Conservation (phyloP, 2,329 filamentous ascomycete genomes). For the Basipetospora chlamydospora region DNA sequence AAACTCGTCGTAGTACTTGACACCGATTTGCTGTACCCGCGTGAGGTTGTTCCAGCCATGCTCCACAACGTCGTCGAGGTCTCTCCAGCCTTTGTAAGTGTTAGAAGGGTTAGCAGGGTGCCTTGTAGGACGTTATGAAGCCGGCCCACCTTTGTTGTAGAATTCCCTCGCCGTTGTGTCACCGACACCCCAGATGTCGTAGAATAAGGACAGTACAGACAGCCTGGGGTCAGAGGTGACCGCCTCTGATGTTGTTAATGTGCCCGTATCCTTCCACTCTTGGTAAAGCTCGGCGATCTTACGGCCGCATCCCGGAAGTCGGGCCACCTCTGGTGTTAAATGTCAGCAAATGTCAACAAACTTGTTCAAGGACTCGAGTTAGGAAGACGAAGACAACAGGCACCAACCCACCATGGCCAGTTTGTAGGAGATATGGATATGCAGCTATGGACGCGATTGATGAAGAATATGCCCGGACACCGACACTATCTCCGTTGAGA, state of each 20-base stretch:
- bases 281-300: constrained; percentile 68
- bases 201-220: constrained; percentile 53
- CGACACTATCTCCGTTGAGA: constrained; percentile 61
- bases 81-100: constrained; percentile 46
- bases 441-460: constrained; percentile 72
- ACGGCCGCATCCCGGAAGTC: constrained; percentile 64
- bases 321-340: constrained; percentile 17
- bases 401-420: constrained; percentile 27
- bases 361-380: too few species aligned
- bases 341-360: too few species aligned
- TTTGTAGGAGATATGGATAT: constrained; percentile 46
- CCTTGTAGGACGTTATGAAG: not conserved
- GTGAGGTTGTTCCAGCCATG: constrained; percentile 62
- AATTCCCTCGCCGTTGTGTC: constrained; percentile 69
- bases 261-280: constrained; percentile 52
- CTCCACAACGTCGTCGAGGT: constrained; percentile 76
- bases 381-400: too few species aligned
- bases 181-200: constrained; percentile 85
- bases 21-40: constrained; percentile 78
- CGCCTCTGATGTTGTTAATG: constrained; percentile 47
- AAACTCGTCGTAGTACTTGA: constrained; percentile 90
- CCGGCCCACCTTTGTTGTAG: constrained; percentile 41
- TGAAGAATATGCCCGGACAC: constrained; percentile 74
- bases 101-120: constrained; percentile 2
- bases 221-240: constrained; percentile 51